phyloP scores from a whole-genome alignment of 352 stramenopile species.

The Phytophthora cajani region DNA sequence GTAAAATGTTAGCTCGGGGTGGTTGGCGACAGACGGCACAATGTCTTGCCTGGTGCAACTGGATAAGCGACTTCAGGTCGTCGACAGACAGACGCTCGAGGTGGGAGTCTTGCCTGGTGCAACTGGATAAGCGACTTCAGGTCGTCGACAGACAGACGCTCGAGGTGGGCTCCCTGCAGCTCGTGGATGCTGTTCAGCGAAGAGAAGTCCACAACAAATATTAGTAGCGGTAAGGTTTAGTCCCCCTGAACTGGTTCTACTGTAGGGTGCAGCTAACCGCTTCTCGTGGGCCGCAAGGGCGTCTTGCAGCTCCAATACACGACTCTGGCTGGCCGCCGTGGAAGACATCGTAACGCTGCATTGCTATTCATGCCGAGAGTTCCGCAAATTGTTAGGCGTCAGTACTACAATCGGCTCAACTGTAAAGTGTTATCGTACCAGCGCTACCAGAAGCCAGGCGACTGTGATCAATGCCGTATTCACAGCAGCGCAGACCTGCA shows the following conservation, averaged over 20 bases:
- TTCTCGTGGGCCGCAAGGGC: constrained; percentile 21
- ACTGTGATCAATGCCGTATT: constrained; percentile 52
- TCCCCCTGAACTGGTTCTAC: neutral
- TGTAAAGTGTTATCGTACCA: constrained; percentile 39
- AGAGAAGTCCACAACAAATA: neutral
- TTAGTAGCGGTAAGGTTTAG: neutral
- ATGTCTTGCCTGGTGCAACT: constrained; percentile 57
- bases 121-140: constrained; percentile 69
- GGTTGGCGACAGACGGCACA: neutral
- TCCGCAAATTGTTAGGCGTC: neutral
- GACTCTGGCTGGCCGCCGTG: constrained; percentile 10
- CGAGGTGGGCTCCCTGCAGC: constrained; percentile 48
- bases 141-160: constrained; percentile 36
- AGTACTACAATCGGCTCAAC: neutral
- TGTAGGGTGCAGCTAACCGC: constrained; percentile 14
- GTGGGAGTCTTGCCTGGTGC: constrained; percentile 54
- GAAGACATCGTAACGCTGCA: constrained; percentile 31
- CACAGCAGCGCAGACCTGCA: constrained; percentile 42
- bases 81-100: constrained; percentile 47
- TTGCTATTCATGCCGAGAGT: constrained; percentile 17
- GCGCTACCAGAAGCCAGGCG: constrained; percentile 60
- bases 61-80: constrained; percentile 62
- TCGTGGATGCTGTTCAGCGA: constrained; percentile 47
- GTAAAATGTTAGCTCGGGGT: neutral
- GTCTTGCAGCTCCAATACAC: constrained; percentile 30